phyloP scores from a whole-genome alignment of 2,329 filamentous ascomycete genomes.

The Sphaerostilbella broomeana region DNA sequence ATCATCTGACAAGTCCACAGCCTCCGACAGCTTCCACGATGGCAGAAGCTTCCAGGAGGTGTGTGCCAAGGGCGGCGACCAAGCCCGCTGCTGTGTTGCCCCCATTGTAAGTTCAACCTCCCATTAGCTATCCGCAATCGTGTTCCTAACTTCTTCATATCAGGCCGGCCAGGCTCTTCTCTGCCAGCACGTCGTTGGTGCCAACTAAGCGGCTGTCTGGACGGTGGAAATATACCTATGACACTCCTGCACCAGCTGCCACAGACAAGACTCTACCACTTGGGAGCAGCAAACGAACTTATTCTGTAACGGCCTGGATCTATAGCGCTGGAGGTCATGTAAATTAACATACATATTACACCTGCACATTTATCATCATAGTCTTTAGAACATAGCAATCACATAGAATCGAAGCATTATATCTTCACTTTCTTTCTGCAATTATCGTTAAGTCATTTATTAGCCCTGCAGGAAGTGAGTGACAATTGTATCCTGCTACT shows the following conservation, averaged over 20 bases:
- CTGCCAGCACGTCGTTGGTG: not conserved
- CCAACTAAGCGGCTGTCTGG: not conserved
- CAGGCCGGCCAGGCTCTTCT: constrained; percentile 7
- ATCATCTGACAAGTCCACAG: not conserved
- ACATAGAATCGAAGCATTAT: no score
- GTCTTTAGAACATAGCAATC: no score
- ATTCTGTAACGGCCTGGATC: no score
- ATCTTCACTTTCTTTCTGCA: no score
- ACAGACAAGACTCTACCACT: not conserved
- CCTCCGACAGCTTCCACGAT: not conserved
- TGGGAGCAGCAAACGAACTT: no score
- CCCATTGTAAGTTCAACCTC: constrained; percentile 10
- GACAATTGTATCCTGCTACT: no score
- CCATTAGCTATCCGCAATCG: not conserved
- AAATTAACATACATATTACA: no score
- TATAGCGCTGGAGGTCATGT: no score
- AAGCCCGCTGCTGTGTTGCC: constrained; percentile 13
- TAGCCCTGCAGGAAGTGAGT: no score
- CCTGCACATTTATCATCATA: no score
- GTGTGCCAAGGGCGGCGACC: constrained; percentile 3
- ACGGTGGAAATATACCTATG: not conserved
- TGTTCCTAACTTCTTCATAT: not conserved
- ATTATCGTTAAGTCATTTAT: no score
- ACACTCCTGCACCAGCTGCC: not conserved
- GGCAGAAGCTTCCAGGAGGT: constrained; percentile 5